Evolutionary conservation across 2,329 filamentous ascomycete species (phyloP), one percentile per base, ranked within the genome.

Genomic region (Fusarium chlamydosporum): DNA sequence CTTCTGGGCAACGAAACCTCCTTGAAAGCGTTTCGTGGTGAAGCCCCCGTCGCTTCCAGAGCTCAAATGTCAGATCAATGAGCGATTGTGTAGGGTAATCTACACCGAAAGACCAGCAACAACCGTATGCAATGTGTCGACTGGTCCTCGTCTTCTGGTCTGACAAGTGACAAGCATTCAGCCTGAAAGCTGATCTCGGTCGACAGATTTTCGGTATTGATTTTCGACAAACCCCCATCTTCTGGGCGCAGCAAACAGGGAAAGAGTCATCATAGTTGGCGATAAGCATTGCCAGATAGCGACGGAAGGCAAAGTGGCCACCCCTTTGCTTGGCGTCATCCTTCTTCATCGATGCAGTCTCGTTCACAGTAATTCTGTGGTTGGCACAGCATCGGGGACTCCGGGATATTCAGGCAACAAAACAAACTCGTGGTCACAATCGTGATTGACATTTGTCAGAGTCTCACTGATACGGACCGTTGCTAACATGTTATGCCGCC

Each of bases 241-340:
- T 15, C 26, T 46, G 11, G 16, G 31, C 18, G 20, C 26, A 50
- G 34, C 34, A 51, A 31, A 18, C 7, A 13, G 27, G 16, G 18
- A 13, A 9, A 37, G 27, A 38, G 11, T 10, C 7, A 29, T 31
- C 38, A 31, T 11, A n/a, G 23, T 29, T 37, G 27, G 18, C 18
- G 45, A 65, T 59, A 57, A 46, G 60, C 34, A 65, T 58, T 15
- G 26, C 35, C 40, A 59, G 41, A 52, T 50, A 51, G 16, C 20
- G 16, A 20, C 12, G 18, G 29, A 65, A 65, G 61, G 65, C 45
- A 64, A 58, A 47, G 35, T 45, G 40, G 45, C 12, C 45, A 59
- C 35, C 55, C 18, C 23, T 23, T 23, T 26, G 6, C 51, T 59
- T 65, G 60, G 52, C 27, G 35, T 46, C 53, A 58, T 51, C 38